These are phyloP conservation scores for Aspergillus egyptiacus DNA, from an alignment of 495 filamentous ascomycete genomes.

Conservation along the genomic window DNA sequence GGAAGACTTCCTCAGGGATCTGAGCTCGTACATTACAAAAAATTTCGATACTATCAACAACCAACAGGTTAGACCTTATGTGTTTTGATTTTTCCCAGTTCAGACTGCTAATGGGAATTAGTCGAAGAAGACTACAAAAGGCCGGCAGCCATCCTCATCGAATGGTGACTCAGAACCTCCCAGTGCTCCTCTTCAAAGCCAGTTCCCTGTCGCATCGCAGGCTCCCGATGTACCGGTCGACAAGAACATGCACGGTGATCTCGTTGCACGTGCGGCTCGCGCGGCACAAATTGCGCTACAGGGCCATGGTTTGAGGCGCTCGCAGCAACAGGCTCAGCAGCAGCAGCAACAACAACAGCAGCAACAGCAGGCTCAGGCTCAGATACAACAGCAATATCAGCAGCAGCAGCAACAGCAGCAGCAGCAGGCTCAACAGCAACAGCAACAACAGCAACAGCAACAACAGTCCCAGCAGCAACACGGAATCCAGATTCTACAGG, in stretches of 20 bases:
- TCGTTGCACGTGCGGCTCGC: slow-evolving; percentile 48
- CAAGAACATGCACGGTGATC: slow-evolving; percentile 45
- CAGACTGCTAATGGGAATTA: slow-evolving; percentile 23
- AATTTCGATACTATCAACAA: slow-evolving; percentile 62
- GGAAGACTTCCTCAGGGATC: slow-evolving; percentile 67
- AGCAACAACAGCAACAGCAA: slow-evolving; percentile 18
- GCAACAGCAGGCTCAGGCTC: slow-evolving; percentile 18
- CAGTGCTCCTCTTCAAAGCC: slow-evolving; percentile 39
- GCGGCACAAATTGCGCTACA: slow-evolving; percentile 52
- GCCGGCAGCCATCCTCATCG: slow-evolving; percentile 39
- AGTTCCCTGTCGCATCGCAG: slow-evolving; percentile 41
- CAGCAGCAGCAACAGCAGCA: slow-evolving; percentile 25
- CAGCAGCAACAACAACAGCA: slow-evolving; percentile 25
- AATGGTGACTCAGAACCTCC: slow-evolving; percentile 36
- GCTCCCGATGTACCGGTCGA: slow-evolving; percentile 38
- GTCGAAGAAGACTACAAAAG: slow-evolving; percentile 40
- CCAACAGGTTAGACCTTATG: slow-evolving; percentile 35
- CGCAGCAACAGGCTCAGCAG: slow-evolving; percentile 37
- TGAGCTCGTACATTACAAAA: slow-evolving; percentile 69
- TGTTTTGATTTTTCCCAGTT: background rate
- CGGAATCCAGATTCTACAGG: slow-evolving; percentile 2
- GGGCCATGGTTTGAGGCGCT: slow-evolving; percentile 39
- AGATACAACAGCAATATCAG: slow-evolving; percentile 17
- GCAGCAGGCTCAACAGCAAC: slow-evolving; percentile 22
- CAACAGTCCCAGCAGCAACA: slow-evolving; percentile 30